A percentile compares a stretch with the other conserved stretches of the same genome.
These are phyloP conservation scores for Fusarium poae DNA, from an alignment of 2,329 filamentous ascomycete genomes.

Conservation along the genomic window DNA sequence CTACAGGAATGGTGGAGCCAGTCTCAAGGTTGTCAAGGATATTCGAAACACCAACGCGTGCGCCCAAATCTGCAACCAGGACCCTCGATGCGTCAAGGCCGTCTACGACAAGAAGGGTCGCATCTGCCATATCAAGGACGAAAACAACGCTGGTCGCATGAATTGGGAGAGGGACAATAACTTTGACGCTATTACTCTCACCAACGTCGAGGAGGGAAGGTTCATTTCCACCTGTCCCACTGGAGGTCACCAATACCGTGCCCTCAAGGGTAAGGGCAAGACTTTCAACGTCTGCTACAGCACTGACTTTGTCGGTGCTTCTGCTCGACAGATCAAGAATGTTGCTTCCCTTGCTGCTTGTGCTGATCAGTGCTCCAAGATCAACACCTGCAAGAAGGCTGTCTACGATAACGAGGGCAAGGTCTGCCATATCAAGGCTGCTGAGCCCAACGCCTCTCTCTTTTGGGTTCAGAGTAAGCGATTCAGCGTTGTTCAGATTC, in stretches of 20 bases:
- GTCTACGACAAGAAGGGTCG: conserved; percentile 36
- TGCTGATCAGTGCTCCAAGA: conserved; percentile 33
- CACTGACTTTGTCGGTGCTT: conserved; percentile 28
- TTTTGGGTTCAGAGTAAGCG: conserved; percentile 37
- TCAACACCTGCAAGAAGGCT: conserved; percentile 27
- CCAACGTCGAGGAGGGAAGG: conserved; percentile 25
- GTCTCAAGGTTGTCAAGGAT: conserved; percentile 18
- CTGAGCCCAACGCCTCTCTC: conserved; percentile 26
- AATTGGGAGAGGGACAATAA: conserved; percentile 23
- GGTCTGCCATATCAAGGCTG: conserved; percentile 36
- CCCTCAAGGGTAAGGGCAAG: conserved; percentile 12
- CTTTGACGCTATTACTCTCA: conserved; percentile 27
- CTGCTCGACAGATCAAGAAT: conserved; percentile 13
- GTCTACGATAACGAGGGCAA: conserved; percentile 43
- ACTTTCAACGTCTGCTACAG: conserved; percentile 28
- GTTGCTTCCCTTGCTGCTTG: conserved; percentile 30
- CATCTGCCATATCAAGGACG: conserved; percentile 37
- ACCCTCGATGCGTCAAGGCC: conserved; percentile 34
- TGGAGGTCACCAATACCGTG: conserved; percentile 21
- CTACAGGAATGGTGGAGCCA: conserved; percentile 27
- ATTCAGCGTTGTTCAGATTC: conserved; percentile 30
- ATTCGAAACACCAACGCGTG: conserved; percentile 27
- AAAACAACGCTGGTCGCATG: conserved; percentile 20
- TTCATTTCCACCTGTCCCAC: conserved; percentile 32
- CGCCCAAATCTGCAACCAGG: conserved; percentile 38